Evolutionary conservation across 768 basidiomycete genomes (phyloP).

Genomic region (Gyrodon lividus): DNA sequence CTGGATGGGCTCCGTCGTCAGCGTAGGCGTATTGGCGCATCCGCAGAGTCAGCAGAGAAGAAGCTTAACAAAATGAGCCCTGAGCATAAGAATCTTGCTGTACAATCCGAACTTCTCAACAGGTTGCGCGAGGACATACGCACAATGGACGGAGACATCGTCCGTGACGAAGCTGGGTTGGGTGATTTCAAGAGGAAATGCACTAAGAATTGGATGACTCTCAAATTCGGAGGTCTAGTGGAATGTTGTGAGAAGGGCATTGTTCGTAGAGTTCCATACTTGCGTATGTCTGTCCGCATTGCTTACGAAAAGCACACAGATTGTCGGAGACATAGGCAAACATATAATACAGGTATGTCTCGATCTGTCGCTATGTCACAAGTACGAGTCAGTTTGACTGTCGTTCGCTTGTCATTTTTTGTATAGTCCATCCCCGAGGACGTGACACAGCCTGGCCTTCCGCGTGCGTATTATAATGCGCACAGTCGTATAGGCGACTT

Average conservation of each 20-base stretch:
- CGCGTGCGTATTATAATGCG: constrained; percentile 68
- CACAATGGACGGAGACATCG: constrained; percentile 75
- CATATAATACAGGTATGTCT: constrained; percentile 40
- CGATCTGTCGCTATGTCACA: background rate
- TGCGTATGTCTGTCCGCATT: background rate
- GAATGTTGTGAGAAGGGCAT: constrained; percentile 83
- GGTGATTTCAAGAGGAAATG: constrained; percentile 81
- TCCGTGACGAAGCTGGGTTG: constrained; percentile 75
- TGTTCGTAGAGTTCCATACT: constrained; percentile 31
- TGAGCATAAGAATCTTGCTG: constrained; percentile 78
- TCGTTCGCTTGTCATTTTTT: background rate
- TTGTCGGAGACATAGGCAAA: constrained; percentile 51
- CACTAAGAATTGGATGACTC: constrained; percentile 66
- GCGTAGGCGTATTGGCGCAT: constrained; percentile 59
- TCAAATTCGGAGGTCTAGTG: constrained; percentile 85
- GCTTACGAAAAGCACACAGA: constrained; percentile 25
- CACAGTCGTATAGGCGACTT: constrained; percentile 61
- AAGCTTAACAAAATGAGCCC: constrained; percentile 88
- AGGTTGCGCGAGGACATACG: constrained; percentile 75
- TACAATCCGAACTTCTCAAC: constrained; percentile 73
- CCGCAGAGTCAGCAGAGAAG: constrained; percentile 82
- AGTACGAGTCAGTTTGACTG: constrained; percentile 4
- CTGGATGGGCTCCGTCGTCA: constrained; percentile 76
- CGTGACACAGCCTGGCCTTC: constrained; percentile 75
- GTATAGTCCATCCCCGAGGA: constrained; percentile 78